Conservation (phyloP, 2,329 filamentous ascomycete species). For the Aureobasidium uvarum region DNA sequence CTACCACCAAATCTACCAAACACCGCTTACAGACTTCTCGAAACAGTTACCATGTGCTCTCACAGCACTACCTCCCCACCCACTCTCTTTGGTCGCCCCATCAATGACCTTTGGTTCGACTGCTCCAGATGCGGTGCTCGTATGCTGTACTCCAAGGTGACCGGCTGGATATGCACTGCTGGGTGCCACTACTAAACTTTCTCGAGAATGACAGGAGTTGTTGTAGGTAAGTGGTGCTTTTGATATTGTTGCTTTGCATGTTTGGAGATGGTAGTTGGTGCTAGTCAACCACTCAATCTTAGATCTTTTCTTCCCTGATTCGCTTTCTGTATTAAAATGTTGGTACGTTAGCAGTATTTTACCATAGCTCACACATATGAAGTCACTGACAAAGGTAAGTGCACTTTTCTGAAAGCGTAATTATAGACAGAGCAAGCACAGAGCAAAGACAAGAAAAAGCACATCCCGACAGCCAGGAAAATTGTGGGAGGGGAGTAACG, state of each 20-base stretch:
- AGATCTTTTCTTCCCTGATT: too few relatives aligned
- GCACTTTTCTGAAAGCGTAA: not conserved
- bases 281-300: not conserved
- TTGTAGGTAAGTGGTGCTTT: not conserved
- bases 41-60: not conserved
- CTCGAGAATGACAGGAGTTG: not conserved
- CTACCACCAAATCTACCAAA: not conserved
- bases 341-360: too few relatives aligned
- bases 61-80: not conserved
- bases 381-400: too few relatives aligned
- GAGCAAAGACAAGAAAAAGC: not conserved
- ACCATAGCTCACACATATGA: too few relatives aligned
- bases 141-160: not conserved
- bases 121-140: not conserved
- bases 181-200: not conserved
- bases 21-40: not conserved
- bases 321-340: too few relatives aligned
- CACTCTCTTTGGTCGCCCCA: not conserved
- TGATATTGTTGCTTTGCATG: not conserved
- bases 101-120: not conserved
- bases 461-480: not conserved
- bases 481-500: not conserved
- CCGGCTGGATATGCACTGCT: not conserved
- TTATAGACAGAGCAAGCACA: not conserved
- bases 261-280: not conserved